These are phyloP conservation scores for Dactylellina haptotyla DNA, from an alignment of 2,329 filamentous ascomycete species.

Conservation along the genomic window DNA sequence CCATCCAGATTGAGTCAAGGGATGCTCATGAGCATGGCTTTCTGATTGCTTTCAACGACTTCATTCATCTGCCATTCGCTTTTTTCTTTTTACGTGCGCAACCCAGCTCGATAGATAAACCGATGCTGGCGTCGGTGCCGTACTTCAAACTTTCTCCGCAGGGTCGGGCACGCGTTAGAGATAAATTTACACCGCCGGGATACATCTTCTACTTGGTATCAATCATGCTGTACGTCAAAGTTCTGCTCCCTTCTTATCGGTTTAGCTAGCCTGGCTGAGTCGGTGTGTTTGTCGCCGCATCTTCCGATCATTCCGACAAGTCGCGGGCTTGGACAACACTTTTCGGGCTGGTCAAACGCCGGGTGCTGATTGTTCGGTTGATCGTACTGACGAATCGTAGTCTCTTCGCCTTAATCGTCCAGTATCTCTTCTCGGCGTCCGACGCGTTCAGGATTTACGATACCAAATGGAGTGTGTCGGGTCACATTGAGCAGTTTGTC, in stretches of 20 bases:
- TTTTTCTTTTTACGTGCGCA: conserved; percentile 5
- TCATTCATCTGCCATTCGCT: conserved; percentile 9
- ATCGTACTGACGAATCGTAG: conserved; percentile 20
- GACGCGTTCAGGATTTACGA: background rate
- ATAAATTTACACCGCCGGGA: conserved; percentile 17
- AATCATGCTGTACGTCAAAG: conserved; percentile 52
- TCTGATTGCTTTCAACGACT: conserved; percentile 3
- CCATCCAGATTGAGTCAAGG: conserved; percentile 43
- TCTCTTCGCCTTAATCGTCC: conserved; percentile 29
- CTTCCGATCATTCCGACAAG: background rate
- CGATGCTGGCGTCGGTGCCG: conserved; percentile 22
- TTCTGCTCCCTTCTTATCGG: conserved; percentile 3
- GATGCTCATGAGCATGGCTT: background rate
- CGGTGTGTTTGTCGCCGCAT: background rate
- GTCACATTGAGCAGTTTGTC: conserved; percentile 24
- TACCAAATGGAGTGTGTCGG: background rate
- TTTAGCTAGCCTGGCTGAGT: background rate
- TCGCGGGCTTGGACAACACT: conserved; percentile 10
- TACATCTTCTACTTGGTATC: conserved; percentile 41
- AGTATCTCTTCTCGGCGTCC: conserved; percentile 29
- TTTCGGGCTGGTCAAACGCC: background rate
- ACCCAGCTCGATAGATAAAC: conserved; percentile 1
- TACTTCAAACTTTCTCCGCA: conserved; percentile 15
- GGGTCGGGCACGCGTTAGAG: conserved; percentile 10
- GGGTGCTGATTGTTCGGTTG: background rate